Conservation (phyloP, 768 basidiomycete genomes). For the Hysterangium stoloniferum region DNA sequence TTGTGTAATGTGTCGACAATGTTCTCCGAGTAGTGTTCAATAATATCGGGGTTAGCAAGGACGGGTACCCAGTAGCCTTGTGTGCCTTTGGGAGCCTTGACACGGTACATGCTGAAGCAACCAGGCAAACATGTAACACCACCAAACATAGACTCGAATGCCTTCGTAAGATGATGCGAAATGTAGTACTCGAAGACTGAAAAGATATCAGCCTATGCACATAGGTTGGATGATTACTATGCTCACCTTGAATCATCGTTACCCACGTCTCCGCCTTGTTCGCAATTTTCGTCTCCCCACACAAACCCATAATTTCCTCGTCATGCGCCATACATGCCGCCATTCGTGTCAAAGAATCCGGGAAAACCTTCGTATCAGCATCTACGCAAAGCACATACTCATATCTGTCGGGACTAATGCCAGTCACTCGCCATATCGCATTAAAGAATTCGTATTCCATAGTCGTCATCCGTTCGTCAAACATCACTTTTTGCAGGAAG, state of each 20-base stretch:
- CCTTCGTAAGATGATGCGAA: constrained; percentile 98
- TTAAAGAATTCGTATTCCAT: constrained; percentile 99
- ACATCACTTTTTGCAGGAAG: constrained; percentile 99
- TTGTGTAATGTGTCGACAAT: constrained; percentile 98
- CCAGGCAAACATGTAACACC: constrained; percentile 99
- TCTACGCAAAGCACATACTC: constrained; percentile 94
- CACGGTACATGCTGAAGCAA: constrained; percentile 99
- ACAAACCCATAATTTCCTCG: constrained; percentile 97
- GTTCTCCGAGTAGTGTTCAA: constrained; percentile 98
- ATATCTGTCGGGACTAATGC: constrained; percentile 92
- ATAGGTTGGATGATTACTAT: not conserved
- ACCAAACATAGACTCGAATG: constrained; percentile 99
- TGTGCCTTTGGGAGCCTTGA: constrained; percentile 97
- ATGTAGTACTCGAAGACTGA: constrained; percentile 99
- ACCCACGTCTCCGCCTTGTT: constrained; percentile 99
- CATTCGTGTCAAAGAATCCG: constrained; percentile 95
- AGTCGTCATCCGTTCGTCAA: constrained; percentile 99
- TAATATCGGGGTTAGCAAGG: constrained; percentile 96
- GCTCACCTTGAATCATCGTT: constrained; percentile 98
- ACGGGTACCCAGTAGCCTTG: constrained; percentile 98
- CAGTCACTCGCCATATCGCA: constrained; percentile 90
- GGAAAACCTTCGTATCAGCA: constrained; percentile 98
- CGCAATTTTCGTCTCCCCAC: constrained; percentile 99
- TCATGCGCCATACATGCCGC: constrained; percentile 95
- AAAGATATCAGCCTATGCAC: not conserved